Evolutionary conservation across 2,329 filamentous ascomycete genomes (phyloP).

Genomic region (Pezicula neosporulosa): DNA sequence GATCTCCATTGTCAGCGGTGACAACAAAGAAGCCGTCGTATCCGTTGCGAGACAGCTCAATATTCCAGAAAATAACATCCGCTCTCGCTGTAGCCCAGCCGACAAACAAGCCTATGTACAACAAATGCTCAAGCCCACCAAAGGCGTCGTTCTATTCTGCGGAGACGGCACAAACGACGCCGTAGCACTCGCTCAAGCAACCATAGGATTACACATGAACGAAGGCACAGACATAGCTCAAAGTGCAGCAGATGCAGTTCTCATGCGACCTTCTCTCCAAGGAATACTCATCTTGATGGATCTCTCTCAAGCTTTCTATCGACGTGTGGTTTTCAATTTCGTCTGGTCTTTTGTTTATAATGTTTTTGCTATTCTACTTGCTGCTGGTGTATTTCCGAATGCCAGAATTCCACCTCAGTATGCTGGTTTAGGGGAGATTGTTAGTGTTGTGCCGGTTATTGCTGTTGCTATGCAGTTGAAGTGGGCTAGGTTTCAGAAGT

Average conservation of each 20-base stretch:
- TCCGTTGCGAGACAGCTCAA: conserved; percentile 34
- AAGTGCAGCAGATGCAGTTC: conserved; percentile 64
- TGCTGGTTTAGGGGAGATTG: conserved; percentile 62
- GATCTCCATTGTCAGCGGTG: conserved; percentile 49
- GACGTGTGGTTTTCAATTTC: conserved; percentile 57
- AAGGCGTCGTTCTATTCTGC: conserved; percentile 56
- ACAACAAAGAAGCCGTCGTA: conserved; percentile 47
- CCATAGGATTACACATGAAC: conserved; percentile 68
- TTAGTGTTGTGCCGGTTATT: conserved; percentile 62
- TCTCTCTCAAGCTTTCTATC: conserved; percentile 34
- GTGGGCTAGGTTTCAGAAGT: conserved; percentile 6
- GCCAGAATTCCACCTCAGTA: conserved; percentile 51
- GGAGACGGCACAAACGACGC: conserved; percentile 82
- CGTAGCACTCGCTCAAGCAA: conserved; percentile 65
- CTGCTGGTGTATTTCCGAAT: conserved; percentile 53
- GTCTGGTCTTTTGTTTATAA: conserved; percentile 62
- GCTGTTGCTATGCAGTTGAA: conserved; percentile 14
- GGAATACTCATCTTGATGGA: conserved; percentile 58
- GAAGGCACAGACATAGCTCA: conserved; percentile 60
- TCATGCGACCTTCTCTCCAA: conserved; percentile 53
- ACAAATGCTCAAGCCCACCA: neutral
- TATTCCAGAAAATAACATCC: conserved; percentile 28
- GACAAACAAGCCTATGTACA: conserved; percentile 21
- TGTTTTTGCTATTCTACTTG: conserved; percentile 55
- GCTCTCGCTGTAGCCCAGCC: conserved; percentile 23